A percentile compares a stretch with the other conserved stretches of the same genome.
These are phyloP conservation scores for Paramecium sonneborni DNA, from an alignment of 73 alveolate species.

Conservation along the genomic window DNA sequence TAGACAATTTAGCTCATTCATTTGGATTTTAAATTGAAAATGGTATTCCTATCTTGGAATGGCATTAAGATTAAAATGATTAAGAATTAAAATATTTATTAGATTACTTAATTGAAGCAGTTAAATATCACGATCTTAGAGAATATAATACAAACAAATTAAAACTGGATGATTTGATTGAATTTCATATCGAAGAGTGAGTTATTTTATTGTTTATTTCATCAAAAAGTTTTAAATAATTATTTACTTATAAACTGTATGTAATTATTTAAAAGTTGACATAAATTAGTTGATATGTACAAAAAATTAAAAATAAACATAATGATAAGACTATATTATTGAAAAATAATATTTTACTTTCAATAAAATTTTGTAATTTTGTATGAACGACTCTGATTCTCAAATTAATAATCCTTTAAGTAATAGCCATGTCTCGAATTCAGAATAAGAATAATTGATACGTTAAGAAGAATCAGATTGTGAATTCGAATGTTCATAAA, in stretches of 20 bases:
- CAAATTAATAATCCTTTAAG: not conserved
- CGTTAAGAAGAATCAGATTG: slow-evolving; percentile 6
- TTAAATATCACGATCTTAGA: slow-evolving; percentile 48
- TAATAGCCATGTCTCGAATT: not conserved
- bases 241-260: too few relatives aligned
- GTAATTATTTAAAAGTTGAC: too few relatives aligned
- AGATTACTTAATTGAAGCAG: slow-evolving; percentile 64
- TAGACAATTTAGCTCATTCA: slow-evolving; percentile 91
- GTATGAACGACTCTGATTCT: not conserved
- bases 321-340: not conserved
- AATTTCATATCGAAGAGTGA: not conserved
- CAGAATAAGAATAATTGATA: not conserved
- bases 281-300: too few relatives aligned
- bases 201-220: too few relatives aligned
- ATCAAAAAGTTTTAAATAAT: too few relatives aligned
- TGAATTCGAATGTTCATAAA: slow-evolving; percentile 3
- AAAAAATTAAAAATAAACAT: too few relatives aligned
- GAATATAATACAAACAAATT: not conserved
- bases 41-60: slow-evolving; percentile 86
- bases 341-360: not conserved
- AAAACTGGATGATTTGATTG: not conserved
- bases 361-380: not conserved
- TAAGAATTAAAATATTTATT: slow-evolving; percentile 78
- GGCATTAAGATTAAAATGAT: slow-evolving; percentile 74
- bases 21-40: slow-evolving; percentile 87